Base-by-base conservation (phyloP, 1,284 basidiomycete genomes). In the Cutaneotrichosporon cutaneum region DNA sequence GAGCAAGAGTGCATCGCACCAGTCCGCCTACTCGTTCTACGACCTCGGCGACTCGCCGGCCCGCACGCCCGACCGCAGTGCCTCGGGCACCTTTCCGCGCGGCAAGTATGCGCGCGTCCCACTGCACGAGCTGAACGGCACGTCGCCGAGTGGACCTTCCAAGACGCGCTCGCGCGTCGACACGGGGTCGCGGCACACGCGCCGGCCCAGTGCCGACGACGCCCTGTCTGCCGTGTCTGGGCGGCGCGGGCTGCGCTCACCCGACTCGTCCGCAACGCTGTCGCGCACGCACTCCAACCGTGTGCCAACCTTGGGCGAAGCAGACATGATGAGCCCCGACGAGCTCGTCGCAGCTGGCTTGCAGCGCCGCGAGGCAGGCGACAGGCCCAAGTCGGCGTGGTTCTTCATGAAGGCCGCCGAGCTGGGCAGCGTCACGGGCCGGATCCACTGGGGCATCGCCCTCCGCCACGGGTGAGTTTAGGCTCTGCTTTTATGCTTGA, bases 351-450 rank as follows among this genome's bases (percentile, higher is more conserved):
- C 59, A 36, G 65, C 64, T 3, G 77, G 73, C 0, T 61, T 75
- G n/a, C 72, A 72, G 47, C 71, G 74, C 2, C 69, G 72, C 44
- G 67, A 68, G 5, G 70, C 69, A 33, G 75, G 75, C 10, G 75
- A 78, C 64, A 45, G 75, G 39, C 67, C 76, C 10, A 76, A 74
- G 48, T 70, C 71, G 13, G 76, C 77, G 45, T 78, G 72, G 66
- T 72, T 75, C 52, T 80, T 79, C 59, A 71, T 76, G 68, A 74
- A 72, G 64, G 76, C 78, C 48, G 75, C 76, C 22, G 74, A 79
- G 59, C 67, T 63, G 3, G 77, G 77, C 4, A 75, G 72, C 53
- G 54, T 71, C n/a, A 73, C 72, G 0, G 78, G 78, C 6, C 66
- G 71, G 61, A 76, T 80, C 58, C 74, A 77, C 54, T 79, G 70